These are phyloP conservation scores for Kernera saxatilis DNA, from an alignment of 345 rosid species.

Conservation along the genomic window DNA sequence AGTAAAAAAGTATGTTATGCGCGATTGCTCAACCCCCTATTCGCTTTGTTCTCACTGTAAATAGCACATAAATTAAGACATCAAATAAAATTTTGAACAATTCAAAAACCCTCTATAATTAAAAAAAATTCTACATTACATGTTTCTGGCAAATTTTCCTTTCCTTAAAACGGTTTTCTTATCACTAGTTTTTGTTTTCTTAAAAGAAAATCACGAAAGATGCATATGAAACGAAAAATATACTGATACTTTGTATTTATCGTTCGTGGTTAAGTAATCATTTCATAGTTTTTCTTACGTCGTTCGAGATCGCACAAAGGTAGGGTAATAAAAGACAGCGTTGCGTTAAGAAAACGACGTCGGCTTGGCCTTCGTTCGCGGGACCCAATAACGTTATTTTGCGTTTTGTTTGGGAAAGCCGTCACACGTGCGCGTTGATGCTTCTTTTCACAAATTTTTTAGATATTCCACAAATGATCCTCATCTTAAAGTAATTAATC, in stretches of 20 bases:
- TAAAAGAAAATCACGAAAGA: too few relatives aligned
- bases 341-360: conserved; percentile 29
- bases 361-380: conserved; percentile 15
- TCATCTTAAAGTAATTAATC: neutral
- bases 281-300: conserved; percentile 18
- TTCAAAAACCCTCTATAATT: too few relatives aligned
- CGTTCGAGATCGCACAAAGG: conserved; percentile 6
- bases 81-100: too few relatives aligned
- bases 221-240: neutral
- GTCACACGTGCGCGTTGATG: conserved; percentile 34
- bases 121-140: too few relatives aligned
- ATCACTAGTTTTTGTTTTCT: too few relatives aligned
- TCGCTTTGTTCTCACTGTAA: too few relatives aligned
- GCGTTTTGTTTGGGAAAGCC: conserved; percentile 23
- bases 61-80: too few relatives aligned
- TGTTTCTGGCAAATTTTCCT: too few relatives aligned
- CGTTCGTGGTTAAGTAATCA: conserved; percentile 18
- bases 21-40: too few relatives aligned
- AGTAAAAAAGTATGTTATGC: too few relatives aligned
- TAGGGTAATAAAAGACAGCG: conserved; percentile 16
- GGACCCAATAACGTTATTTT: conserved; percentile 25
- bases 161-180: too few relatives aligned
- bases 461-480: conserved; percentile 15
- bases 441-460: conserved; percentile 24
- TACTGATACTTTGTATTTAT: neutral